phyloP scores from a whole-genome alignment of 345 rosid species.

The Gynandropsis gynandra region DNA sequence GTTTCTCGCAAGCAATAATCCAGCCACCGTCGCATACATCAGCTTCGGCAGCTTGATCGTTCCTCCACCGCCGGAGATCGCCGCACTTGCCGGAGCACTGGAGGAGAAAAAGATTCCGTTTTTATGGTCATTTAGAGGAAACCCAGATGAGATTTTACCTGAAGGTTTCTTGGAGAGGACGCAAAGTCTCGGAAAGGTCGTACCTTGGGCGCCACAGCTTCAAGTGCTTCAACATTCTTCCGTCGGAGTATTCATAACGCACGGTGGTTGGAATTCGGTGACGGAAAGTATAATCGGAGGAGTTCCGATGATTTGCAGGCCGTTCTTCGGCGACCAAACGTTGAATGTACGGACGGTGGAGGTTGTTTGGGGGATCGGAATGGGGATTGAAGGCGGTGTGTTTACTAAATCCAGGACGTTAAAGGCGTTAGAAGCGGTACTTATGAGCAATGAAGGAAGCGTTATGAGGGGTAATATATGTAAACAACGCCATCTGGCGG shows the following conservation, averaged over 20 bases:
- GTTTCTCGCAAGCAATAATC: slow-evolving; percentile 12
- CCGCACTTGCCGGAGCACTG: slow-evolving; percentile 43
- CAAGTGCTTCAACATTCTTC: slow-evolving; percentile 38
- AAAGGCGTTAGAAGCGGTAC: slow-evolving; percentile 25
- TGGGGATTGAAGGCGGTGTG: slow-evolving; percentile 38
- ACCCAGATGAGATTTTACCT: slow-evolving; percentile 21
- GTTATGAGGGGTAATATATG: slow-evolving; percentile 29
- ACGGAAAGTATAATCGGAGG: slow-evolving; percentile 39
- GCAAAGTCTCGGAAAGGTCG: slow-evolving; percentile 31
- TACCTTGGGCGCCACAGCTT: slow-evolving; percentile 59
- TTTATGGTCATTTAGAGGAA: slow-evolving; percentile 59
- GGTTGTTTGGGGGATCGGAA: slow-evolving; percentile 37
- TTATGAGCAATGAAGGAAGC: slow-evolving; percentile 32
- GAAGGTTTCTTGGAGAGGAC: slow-evolving; percentile 33
- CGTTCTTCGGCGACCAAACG: slow-evolving; percentile 45
- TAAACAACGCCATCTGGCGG: slow-evolving; percentile 26
- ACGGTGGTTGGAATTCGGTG: slow-evolving; percentile 57
- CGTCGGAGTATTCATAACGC: slow-evolving; percentile 51
- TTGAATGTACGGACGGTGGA: slow-evolving; percentile 35
- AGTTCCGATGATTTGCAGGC: slow-evolving; percentile 47
- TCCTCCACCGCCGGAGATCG: slow-evolving; percentile 40
- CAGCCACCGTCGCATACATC: slow-evolving; percentile 42
- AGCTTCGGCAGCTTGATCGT: slow-evolving; percentile 43
- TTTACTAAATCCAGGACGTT: slow-evolving; percentile 27
- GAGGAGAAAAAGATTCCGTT: slow-evolving; percentile 33